phyloP scores from a whole-genome alignment of 495 filamentous ascomycete genomes.

The Darksidea phi region DNA sequence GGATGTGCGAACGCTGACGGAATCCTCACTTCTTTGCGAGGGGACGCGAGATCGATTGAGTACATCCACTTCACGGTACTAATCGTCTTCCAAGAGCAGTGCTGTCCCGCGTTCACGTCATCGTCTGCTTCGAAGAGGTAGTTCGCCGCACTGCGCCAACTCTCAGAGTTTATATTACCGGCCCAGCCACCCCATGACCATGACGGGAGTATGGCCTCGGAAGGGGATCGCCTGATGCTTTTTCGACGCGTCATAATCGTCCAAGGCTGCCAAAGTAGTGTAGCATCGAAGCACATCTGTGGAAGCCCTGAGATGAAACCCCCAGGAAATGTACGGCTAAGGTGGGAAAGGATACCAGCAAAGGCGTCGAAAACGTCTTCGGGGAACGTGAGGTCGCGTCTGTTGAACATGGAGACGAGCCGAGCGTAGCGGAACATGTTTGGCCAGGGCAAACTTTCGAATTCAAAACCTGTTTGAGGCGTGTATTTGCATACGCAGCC shows the following conservation, averaged over 20 bases:
- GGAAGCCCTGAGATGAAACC: conserved; percentile 28
- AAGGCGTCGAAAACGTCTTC: conserved; percentile 29
- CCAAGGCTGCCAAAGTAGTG: conserved; percentile 27
- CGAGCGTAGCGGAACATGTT: conserved; percentile 9
- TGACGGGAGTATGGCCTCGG: conserved; percentile 5
- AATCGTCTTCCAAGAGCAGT: background rate
- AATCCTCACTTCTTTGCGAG: background rate
- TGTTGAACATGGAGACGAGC: conserved; percentile 12
- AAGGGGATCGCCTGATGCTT: background rate
- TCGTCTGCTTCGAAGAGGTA: conserved; percentile 1
- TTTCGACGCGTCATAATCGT: conserved; percentile 8
- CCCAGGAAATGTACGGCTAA: conserved; percentile 8
- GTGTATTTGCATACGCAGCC: background rate
- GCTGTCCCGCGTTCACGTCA: background rate
- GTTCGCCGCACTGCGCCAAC: conserved; percentile 7
- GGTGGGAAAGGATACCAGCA: conserved; percentile 9
- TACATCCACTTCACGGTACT: conserved; percentile 2
- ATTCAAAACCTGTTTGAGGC: background rate
- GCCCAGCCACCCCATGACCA: conserved; percentile 32
- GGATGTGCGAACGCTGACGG: background rate
- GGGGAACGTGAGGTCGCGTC: conserved; percentile 20
- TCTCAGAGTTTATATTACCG: conserved; percentile 8
- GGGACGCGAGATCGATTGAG: background rate
- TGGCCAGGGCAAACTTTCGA: background rate
- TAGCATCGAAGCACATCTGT: conserved; percentile 24